A percentile compares a stretch with the other conserved stretches of the same genome.
Conservation (phyloP, 2,329 filamentous ascomycete genomes). For the Grosmannia huntii region DNA sequence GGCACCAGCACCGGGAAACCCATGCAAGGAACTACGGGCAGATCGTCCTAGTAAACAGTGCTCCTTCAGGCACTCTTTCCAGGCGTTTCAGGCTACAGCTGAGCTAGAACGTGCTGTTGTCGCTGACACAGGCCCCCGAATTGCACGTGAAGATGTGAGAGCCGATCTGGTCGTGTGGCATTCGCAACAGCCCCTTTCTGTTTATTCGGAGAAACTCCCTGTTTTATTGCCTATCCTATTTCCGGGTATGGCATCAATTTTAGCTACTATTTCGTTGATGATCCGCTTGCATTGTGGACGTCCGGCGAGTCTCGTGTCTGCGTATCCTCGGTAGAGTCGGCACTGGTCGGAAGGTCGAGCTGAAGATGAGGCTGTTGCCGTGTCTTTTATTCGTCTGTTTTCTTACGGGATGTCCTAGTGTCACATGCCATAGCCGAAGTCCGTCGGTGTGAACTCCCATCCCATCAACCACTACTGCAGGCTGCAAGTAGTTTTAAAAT, state of each 20-base stretch:
- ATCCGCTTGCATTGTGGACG: background rate
- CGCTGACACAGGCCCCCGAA: background rate
- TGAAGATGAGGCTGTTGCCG: background rate
- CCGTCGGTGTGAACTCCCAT: too few species aligned
- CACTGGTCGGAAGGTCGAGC: background rate
- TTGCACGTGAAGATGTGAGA: background rate
- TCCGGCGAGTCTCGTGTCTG: background rate
- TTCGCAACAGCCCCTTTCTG: background rate
- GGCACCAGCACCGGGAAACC: background rate
- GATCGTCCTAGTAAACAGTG: background rate
- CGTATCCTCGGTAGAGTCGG: conserved; percentile 1
- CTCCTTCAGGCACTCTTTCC: background rate
- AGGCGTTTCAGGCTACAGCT: background rate
- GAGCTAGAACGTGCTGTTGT: background rate
- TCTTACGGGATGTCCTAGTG: background rate
- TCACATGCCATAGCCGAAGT: background rate
- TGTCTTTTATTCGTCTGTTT: background rate
- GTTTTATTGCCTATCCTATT: background rate
- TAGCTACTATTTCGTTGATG: background rate
- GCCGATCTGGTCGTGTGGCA: background rate
- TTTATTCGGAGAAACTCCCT: too few species aligned
- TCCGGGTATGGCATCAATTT: background rate
- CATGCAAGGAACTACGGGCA: background rate
- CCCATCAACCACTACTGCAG: background rate
- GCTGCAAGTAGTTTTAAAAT: background rate